Percentiles rank a stretch among this genome's conserved stretches.
Evolutionary conservation across 2,329 filamentous ascomycete species (phyloP).

Genomic region (Calcarisporium arbuscula): DNA sequence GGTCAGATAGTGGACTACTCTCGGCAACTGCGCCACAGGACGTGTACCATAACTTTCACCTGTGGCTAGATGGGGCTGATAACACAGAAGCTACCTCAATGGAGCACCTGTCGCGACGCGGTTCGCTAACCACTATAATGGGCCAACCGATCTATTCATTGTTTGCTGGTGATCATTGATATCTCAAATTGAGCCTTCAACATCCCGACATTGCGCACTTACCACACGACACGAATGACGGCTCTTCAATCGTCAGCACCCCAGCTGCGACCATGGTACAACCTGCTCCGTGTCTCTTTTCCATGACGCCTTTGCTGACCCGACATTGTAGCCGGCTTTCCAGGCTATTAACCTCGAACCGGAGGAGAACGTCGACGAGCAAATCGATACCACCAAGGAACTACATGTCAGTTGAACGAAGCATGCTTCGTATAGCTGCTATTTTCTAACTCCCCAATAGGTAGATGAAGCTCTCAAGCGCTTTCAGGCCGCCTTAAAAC

Average conservation of each 20-base stretch:
- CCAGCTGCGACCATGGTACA: constrained; percentile 11
- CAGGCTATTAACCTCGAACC: constrained; percentile 89
- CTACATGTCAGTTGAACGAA: constrained; percentile 53
- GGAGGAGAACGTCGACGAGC: constrained; percentile 83
- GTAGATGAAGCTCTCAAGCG: constrained; percentile 95
- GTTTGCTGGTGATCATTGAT: too few relatives aligned
- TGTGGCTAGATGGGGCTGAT: too few relatives aligned
- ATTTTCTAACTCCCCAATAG: constrained; percentile 24
- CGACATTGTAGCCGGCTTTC: constrained; percentile 53
- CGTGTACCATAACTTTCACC: too few relatives aligned
- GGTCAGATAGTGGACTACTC: too few relatives aligned
- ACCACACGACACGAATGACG: constrained; percentile 9
- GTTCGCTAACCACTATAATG: too few relatives aligned
- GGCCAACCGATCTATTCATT: too few relatives aligned
- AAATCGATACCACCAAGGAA: constrained; percentile 91
- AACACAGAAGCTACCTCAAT: too few relatives aligned
- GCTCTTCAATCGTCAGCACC: constrained; percentile 1
- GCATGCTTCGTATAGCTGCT: too few relatives aligned
- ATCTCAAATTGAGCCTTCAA: too few relatives aligned
- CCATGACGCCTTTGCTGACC: constrained; percentile 1
- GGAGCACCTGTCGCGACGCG: too few relatives aligned
- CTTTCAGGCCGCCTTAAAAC: constrained; percentile 84
- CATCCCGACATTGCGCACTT: too few relatives aligned
- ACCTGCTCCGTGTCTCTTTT: background rate
- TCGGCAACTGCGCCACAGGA: too few relatives aligned